Base-by-base conservation (phyloP, 148 eudicot species). In the Amaranthus palmeri region DNA sequence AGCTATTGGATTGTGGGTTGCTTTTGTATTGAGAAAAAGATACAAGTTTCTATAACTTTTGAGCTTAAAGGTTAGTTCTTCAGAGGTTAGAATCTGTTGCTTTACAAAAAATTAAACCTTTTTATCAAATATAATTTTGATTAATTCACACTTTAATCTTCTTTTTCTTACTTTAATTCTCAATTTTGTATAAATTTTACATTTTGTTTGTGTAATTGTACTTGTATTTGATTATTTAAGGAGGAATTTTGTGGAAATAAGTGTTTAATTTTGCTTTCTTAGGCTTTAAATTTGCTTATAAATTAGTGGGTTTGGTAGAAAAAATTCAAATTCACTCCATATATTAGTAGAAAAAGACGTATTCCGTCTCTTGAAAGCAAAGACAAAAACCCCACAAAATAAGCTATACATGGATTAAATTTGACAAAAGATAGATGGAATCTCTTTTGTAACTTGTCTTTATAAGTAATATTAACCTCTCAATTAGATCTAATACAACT, bases 321-420 rank as follows among this genome's bases (percentile, higher is more conserved):
- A 74, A 73, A 81, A 70, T 81, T 78, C 60, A 77, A 72, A 66
- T 74, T 45, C 70, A 82, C 74, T 78, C 83, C 71, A 70, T 18
- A 79, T 81, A 81, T 68, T 77, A 80, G 76, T 66, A 82, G 91
- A 85, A 77, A 74, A 66, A 69, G 86, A 81, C 81, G 68, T 66
- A 52, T 69, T 77, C 78, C 93, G 72, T 90, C 83, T 87, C 88
- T 93, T 93, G 79, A 80, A 90, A 90, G 93, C 76, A 70, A 90
- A 93, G 92, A 79, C 84, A 59, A 25, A 65, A 72, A 74, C 56
- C 59, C 77, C 57, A 40, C 51, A 60, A 73, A 67, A 54, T 67
- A 56, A 50, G 65, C 25, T 46, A 61, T 76, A 56, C 62, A 44
- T 72, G 72, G 54, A 74, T 62, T 73, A 63, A 14, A 68, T 61